Base-by-base conservation (phyloP, 108 stramenopile genomes). In the Cylindrotheca closterium region DNA sequence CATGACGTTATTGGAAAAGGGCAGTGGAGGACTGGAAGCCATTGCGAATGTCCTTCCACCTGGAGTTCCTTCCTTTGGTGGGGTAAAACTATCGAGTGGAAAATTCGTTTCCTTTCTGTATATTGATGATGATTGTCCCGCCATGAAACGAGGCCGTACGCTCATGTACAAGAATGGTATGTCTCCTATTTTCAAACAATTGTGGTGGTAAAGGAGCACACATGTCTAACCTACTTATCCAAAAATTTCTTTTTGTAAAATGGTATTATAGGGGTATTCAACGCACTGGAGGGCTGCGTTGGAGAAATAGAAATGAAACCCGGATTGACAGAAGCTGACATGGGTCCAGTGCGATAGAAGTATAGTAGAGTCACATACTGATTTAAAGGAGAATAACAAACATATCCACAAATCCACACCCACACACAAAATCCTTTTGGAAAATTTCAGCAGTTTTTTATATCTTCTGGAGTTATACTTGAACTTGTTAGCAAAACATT, bases 141-240 rank as follows among this genome's bases (percentile, higher is more conserved):
- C 75, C 4, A 80, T 93, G 88, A 75, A 82, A 47, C 70, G 68
- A 47, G 88, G 88, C 21, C 51, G 86, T 60, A 86, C 90, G 26
- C 79, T 86, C 46, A 87, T 93, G 86, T 86, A 93, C 70, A 93
- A 93, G 75, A 93, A 93, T 78, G 91, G 89, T 74, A 57, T 49
- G 75, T 53, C 51, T 5, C n/a, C n/a, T n/a, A n/a, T n/a, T n/a
- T n/a, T n/a, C n/a, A n/a, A n/a, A n/a, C n/a, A n/a, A n/a, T n/a
- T n/a, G n/a, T n/a, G n/a, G n/a, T n/a, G n/a, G n/a, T n/a, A n/a
- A n/a, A n/a, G n/a, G n/a, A n/a, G n/a, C n/a, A n/a, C n/a, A n/a
- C n/a, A n/a, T n/a, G n/a, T n/a, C n/a, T n/a, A n/a, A n/a, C n/a
- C n/a, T n/a, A n/a, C n/a, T n/a, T n/a, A n/a, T n/a, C n/a, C n/a